These are phyloP conservation scores for Fusarium abutilonis DNA, from an alignment of 2,329 filamentous ascomycete genomes.

Conservation along the genomic window DNA sequence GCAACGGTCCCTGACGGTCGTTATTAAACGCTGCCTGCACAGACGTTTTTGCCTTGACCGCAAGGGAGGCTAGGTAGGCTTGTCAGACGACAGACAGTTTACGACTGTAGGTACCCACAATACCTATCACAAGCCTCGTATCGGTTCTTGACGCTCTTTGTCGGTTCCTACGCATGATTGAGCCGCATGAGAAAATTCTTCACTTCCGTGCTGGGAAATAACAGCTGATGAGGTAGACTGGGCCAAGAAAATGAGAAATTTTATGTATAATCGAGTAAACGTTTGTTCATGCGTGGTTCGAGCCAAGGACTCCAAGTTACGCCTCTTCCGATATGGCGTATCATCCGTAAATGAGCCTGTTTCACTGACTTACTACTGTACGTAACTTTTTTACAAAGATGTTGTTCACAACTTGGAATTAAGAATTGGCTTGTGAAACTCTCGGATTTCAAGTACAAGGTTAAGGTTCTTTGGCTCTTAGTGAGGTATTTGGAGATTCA, in stretches of 20 bases:
- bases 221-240: not conserved
- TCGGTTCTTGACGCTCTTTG: slow-evolving; percentile 29
- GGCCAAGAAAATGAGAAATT: not conserved
- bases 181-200: slow-evolving; percentile 23
- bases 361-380: not conserved
- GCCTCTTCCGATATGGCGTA: not conserved
- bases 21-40: slow-evolving; percentile 24
- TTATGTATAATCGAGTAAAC: not conserved
- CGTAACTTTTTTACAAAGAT: not conserved
- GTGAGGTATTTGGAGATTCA: no score
- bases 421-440: not conserved
- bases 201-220: not conserved
- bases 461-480: not conserved
- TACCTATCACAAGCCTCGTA: slow-evolving; percentile 11
- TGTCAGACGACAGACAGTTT: slow-evolving; percentile 16
- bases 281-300: not conserved
- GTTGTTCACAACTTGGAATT: not conserved
- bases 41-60: not conserved
- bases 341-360: not conserved
- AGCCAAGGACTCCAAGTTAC: slow-evolving; percentile 3
- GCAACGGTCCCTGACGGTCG: slow-evolving; percentile 31
- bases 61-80: not conserved
- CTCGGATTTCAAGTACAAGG: not conserved
- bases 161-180: slow-evolving; percentile 11
- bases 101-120: slow-evolving; percentile 27